These are phyloP conservation scores for Pecoramyces ruminantium DNA, from an alignment of 192 early-diverging fungal genomes.

Conservation along the genomic window DNA sequence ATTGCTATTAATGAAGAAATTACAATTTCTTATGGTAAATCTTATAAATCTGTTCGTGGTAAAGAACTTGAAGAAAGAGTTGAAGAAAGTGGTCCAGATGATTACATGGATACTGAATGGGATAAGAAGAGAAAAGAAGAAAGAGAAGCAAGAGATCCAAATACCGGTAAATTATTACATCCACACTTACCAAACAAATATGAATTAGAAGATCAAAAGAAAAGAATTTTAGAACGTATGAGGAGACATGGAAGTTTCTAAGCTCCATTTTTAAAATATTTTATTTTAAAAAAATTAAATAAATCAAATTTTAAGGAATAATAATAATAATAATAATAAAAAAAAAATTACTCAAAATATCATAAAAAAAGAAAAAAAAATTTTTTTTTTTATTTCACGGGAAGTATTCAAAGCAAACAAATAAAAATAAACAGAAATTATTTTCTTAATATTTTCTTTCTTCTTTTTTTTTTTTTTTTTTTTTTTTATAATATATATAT, in stretches of 20 bases:
- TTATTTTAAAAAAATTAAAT: too few species aligned
- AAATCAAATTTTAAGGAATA: too few species aligned
- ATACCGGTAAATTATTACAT: background rate
- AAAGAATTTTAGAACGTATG: background rate
- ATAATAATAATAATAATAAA: too few species aligned
- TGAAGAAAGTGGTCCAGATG: background rate
- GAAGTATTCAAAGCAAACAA: too few species aligned
- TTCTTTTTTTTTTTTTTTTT: too few species aligned
- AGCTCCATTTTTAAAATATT: too few species aligned
- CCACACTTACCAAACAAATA: background rate
- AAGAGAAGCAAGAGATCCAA: background rate
- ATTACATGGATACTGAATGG: background rate
- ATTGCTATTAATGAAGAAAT: background rate
- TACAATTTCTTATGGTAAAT: background rate
- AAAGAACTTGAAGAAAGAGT: background rate
- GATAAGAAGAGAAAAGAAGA: background rate
- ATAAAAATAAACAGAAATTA: too few species aligned
- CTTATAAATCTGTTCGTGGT: background rate
- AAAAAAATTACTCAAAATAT: too few species aligned
- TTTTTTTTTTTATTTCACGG: too few species aligned
- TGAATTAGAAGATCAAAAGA: background rate
- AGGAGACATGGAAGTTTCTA: background rate
- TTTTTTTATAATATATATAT: too few species aligned
- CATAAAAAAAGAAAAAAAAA: too few species aligned
- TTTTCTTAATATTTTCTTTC: too few species aligned